Percentiles rank a stretch among this genome's conserved stretches.
phyloP scores from a whole-genome alignment of 768 basidiomycete genomes.

The Boletus sensibilis region DNA sequence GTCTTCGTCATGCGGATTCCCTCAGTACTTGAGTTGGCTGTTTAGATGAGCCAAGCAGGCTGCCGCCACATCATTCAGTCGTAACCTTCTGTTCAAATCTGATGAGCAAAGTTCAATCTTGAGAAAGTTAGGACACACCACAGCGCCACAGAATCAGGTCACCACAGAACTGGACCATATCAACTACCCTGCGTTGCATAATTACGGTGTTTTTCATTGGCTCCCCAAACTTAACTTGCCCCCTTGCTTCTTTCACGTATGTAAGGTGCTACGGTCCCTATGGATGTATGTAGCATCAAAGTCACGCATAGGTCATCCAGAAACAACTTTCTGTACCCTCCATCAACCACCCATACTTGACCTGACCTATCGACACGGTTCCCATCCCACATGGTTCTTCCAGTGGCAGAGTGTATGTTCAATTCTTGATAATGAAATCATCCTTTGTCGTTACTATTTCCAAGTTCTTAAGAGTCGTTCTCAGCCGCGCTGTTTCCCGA shows the following conservation, averaged over 20 bases:
- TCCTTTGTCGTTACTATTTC: not conserved
- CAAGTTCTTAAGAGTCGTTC: not conserved
- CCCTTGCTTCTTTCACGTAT: conserved; percentile 5
- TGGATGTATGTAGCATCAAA: not conserved
- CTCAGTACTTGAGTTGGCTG: not conserved
- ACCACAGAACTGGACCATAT: not conserved
- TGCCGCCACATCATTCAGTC: not conserved
- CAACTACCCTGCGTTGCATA: not conserved
- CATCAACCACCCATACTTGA: not conserved
- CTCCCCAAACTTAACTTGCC: not conserved
- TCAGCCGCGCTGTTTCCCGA: not conserved
- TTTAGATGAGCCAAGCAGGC: not conserved
- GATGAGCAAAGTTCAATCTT: not conserved
- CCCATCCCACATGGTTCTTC: not conserved
- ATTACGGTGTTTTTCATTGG: not conserved
- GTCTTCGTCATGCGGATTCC: not conserved
- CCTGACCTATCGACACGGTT: not conserved
- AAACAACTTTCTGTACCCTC: not conserved
- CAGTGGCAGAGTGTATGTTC: not conserved
- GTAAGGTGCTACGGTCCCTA: not conserved
- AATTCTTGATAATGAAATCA: not conserved
- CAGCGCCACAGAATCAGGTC: not conserved
- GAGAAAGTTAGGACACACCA: not conserved
- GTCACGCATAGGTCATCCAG: not conserved
- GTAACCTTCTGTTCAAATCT: not conserved